Evolutionary conservation across 2,329 filamentous ascomycete species (phyloP).

Genomic region (Sporothrix brunneoviolacea): DNA sequence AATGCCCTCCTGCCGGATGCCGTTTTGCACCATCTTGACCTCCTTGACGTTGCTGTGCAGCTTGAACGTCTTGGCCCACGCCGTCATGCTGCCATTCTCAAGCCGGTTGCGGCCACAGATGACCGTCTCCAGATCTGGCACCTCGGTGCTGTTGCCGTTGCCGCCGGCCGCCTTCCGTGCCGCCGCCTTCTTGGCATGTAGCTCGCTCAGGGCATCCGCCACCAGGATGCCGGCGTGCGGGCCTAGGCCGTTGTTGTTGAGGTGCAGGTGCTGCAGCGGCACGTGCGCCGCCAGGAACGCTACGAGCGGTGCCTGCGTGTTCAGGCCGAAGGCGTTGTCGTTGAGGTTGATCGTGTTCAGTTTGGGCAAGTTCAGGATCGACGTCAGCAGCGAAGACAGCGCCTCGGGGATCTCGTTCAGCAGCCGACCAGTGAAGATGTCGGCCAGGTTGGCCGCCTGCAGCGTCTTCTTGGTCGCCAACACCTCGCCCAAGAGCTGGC

Average conservation of each 20-base stretch:
- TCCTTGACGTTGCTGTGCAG: slow-evolving; percentile 75
- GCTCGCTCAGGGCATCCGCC: slow-evolving; percentile 75
- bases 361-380: slow-evolving; percentile 76
- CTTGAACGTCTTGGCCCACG: slow-evolving; percentile 83
- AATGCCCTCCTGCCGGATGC: slow-evolving; percentile 91
- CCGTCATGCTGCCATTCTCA: slow-evolving; percentile 89
- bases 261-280: slow-evolving; percentile 85
- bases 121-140: slow-evolving; percentile 87
- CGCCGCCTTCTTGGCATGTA: slow-evolving; percentile 77
- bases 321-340: slow-evolving; percentile 96
- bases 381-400: slow-evolving; percentile 74
- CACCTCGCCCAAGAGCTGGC: slow-evolving; percentile 75
- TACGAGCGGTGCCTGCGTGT: slow-evolving; percentile 86
- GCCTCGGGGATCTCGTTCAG: slow-evolving; percentile 91
- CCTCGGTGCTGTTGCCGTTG: slow-evolving; percentile 36
- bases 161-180: slow-evolving; percentile 61
- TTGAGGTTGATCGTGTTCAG: slow-evolving; percentile 91
- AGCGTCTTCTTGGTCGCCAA: slow-evolving; percentile 78
- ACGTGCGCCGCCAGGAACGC: slow-evolving; percentile 84
- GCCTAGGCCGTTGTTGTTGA: slow-evolving; percentile 97
- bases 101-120: slow-evolving; percentile 94
- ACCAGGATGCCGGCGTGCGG: slow-evolving; percentile 85
- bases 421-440: slow-evolving; percentile 94
- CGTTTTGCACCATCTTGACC: slow-evolving; percentile 97
- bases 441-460: slow-evolving; percentile 81